Percentiles rank a stretch among this genome's conserved stretches.
phyloP scores from a whole-genome alignment of 352 stramenopile species.

The Peronospora destructor region DNA sequence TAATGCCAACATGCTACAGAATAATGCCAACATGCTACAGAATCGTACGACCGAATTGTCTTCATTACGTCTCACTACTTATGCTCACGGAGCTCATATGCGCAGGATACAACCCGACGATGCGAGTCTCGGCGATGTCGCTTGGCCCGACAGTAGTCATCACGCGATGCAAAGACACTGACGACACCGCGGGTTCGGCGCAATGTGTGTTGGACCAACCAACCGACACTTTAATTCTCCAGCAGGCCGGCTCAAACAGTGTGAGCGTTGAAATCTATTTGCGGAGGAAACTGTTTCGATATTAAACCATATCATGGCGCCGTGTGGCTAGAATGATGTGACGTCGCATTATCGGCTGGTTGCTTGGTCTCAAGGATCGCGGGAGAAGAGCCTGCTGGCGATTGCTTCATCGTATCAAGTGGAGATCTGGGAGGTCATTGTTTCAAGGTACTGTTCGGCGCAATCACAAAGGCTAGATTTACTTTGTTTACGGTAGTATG shows the following conservation, averaged over 20 bases:
- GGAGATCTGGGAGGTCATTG: slow-evolving; percentile 34
- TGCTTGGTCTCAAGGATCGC: slow-evolving; percentile 26
- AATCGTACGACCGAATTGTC: slow-evolving; percentile 19
- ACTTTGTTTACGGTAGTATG: neutral
- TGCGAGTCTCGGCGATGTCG: slow-evolving; percentile 36
- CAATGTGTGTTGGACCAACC: slow-evolving; percentile 8
- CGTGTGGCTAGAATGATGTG: slow-evolving; percentile 1
- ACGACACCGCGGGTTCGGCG: slow-evolving; percentile 5
- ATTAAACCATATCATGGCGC: neutral
- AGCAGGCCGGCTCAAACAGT: slow-evolving; percentile 7
- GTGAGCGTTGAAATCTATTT: slow-evolving; percentile 10
- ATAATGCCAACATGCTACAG: slow-evolving; percentile 17
- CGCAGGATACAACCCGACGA: slow-evolving; percentile 36
- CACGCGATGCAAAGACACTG: slow-evolving; percentile 15
- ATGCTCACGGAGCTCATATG: neutral
- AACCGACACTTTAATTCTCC: slow-evolving; percentile 10
- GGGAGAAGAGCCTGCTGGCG: slow-evolving; percentile 24
- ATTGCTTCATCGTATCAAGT: slow-evolving; percentile 19
- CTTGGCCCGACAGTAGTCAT: slow-evolving; percentile 32
- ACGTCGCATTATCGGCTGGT: slow-evolving; percentile 13
- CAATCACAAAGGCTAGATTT: neutral
- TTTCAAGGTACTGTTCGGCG: slow-evolving; percentile 16
- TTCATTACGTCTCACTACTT: neutral
- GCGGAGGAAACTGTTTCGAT: neutral
- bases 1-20: too few species aligned